Conservation (phyloP, 257 asterid species). For the Forsythia suspensa region DNA sequence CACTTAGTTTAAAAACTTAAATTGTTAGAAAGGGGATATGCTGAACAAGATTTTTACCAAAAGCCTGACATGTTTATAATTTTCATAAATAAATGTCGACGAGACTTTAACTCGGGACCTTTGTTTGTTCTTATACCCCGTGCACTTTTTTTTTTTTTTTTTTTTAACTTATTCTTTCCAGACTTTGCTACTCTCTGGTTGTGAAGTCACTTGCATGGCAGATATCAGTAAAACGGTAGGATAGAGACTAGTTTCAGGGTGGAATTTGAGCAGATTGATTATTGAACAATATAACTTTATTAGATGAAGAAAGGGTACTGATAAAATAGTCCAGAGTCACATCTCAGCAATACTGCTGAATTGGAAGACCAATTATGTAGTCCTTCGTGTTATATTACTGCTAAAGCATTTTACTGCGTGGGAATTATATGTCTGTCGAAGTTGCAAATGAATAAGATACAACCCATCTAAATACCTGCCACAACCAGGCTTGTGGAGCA, state of each 20-base stretch:
- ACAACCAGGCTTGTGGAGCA: too few species aligned
- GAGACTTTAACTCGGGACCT: background rate
- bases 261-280: background rate
- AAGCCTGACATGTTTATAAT: background rate
- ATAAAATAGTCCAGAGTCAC: background rate
- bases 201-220: background rate
- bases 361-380: background rate
- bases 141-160: too few species aligned
- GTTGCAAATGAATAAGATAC: background rate
- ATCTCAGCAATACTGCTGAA: background rate
- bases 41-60: too few species aligned
- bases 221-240: background rate
- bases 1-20: background rate
- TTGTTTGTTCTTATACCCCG: background rate
- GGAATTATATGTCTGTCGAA: too few species aligned
- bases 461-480: too few species aligned
- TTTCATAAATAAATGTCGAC: background rate
- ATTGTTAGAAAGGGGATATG: too few species aligned
- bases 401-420: background rate
- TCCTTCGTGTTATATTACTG: too few species aligned
- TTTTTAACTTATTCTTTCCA: background rate
- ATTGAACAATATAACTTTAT: background rate
- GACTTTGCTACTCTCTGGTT: background rate
- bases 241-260: background rate
- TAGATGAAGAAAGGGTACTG: background rate